Evolutionary conservation across 768 basidiomycete genomes (phyloP), one percentile per base, ranked within the genome.

Genomic region (Tremella mesenterica): DNA sequence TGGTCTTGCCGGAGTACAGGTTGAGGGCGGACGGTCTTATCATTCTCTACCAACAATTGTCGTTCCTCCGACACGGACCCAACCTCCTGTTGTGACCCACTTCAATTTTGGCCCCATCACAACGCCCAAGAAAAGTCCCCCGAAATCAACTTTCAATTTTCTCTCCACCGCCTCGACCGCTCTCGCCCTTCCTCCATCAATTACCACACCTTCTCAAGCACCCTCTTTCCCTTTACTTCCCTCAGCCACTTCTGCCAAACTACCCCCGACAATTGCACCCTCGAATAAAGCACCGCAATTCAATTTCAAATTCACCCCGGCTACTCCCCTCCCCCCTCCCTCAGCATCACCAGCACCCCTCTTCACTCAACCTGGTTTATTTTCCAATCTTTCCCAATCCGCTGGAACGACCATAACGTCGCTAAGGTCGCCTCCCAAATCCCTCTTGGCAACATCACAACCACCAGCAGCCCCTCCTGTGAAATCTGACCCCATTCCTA

Each of bases 1-100:
- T 48, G 74, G 72, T 13, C 13, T 58, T 28, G 52, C 55, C 0
- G 63, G 69, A n/a, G 53, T 58, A 3, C 49, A 38, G 8, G 48
- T 63, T 16, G 68, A 63, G 21, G 65, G 54, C 25, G 39, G 51
- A 7, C 54, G n/a, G 46, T 56, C 38, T 29, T 53, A 66, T 16
- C 31, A 41, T 1, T 51, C 28, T n/a, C 3, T 26, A 39, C 18
- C 44, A 14, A 48, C 44, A 27, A 20, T 20, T n/a, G 14, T n/a
- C 38, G 13, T 9, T 21, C 33, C 38, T 18, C 41, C 44, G 39
- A 45, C 41, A 13, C 47, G n/a, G n/a, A n/a, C n/a, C n/a, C n/a
- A n/a, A n/a, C n/a, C n/a, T n/a, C n/a, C n/a, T n/a, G n/a, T n/a
- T n/a, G n/a, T n/a, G n/a, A n/a, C 43, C 33, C 8, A 29, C 18